Base-by-base conservation (phyloP, 1,139 yeast genomes). In the Wickerhamomyces sp. region DNA sequence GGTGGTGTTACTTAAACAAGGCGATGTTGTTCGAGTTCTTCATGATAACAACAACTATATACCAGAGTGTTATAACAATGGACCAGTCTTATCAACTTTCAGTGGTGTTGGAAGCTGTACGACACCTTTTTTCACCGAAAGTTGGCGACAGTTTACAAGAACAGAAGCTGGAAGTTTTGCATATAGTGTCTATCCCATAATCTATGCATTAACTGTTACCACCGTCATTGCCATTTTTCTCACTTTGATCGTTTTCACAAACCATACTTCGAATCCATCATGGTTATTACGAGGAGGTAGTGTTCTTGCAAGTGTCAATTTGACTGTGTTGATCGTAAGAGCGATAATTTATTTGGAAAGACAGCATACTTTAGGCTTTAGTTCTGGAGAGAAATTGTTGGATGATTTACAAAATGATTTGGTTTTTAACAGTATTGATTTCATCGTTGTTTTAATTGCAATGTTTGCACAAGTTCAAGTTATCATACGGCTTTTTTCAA, bases 381-480 rank as follows among this genome's bases (percentile, higher is more conserved):
- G 77, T 13, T 74, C 78, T 19, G 77, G 81, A 1, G 71, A 66
- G 4, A 51, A 61, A 29, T 56, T 85, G 21, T 55, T 81, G 18
- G 61, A 63, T 27, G 55, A 59, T 12, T 58, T 84, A n/a, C 67
- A 75, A 43, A 50, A 52, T 3, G 70, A 73, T 26, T 46, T 63
- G 6, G 68, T 73, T 16, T 70, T 83, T 44, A 71, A 75, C 37
- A 66, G 77, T 8, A 61, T 84, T n/a, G 87, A 80, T 46, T 64
- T 84, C 27, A 52, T 86, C 1, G 73, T 78, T 20, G 78, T 78
- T 16, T 57, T 81, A 7, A 51, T 83, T 6, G 62, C 83, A 16
- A 83, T 80, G 53, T 62, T 84, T 23, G 78, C 86, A 38, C 91
- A 84, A 54, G 88, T 84, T 0, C 89, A 83, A 50, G 78, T 84